phyloP scores from a whole-genome alignment of 169 alveolate genomes.

The Fabrea salina region DNA sequence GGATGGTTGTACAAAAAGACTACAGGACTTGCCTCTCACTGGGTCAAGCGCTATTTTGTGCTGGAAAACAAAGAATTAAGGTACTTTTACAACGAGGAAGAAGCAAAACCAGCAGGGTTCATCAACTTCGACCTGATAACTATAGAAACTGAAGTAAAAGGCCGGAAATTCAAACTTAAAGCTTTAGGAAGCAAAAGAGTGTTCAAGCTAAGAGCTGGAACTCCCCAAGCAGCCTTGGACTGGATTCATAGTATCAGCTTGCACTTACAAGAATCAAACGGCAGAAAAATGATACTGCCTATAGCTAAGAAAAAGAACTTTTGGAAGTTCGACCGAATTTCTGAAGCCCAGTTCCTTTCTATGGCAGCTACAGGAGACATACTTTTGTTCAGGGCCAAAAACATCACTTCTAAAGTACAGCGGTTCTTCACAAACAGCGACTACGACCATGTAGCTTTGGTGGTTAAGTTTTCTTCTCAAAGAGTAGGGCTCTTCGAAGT shows the following conservation, averaged over 20 bases:
- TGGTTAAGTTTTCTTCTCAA: slow-evolving; percentile 60
- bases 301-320: slow-evolving; percentile 26
- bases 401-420: slow-evolving; percentile 55
- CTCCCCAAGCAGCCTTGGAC: background rate
- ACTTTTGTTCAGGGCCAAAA: slow-evolving; percentile 58
- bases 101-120: background rate
- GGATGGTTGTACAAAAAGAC: slow-evolving; percentile 22
- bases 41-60: slow-evolving; percentile 6
- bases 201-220: background rate
- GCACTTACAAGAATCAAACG: background rate
- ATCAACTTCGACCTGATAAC: slow-evolving; percentile 19
- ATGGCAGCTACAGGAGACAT: slow-evolving; percentile 79
- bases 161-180: background rate
- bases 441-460: slow-evolving; percentile 88
- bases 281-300: background rate
- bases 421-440: slow-evolving; percentile 76
- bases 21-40: background rate
- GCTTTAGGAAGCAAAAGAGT: background rate
- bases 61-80: slow-evolving; percentile 2
- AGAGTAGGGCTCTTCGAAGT: slow-evolving; percentile 76
- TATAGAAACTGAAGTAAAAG: background rate
- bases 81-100: background rate
- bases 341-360: slow-evolving; percentile 50
- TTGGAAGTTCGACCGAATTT: slow-evolving; percentile 61
- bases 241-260: background rate